Conservation (phyloP, 1,284 basidiomycete species). For the Vanrija sp. region DNA sequence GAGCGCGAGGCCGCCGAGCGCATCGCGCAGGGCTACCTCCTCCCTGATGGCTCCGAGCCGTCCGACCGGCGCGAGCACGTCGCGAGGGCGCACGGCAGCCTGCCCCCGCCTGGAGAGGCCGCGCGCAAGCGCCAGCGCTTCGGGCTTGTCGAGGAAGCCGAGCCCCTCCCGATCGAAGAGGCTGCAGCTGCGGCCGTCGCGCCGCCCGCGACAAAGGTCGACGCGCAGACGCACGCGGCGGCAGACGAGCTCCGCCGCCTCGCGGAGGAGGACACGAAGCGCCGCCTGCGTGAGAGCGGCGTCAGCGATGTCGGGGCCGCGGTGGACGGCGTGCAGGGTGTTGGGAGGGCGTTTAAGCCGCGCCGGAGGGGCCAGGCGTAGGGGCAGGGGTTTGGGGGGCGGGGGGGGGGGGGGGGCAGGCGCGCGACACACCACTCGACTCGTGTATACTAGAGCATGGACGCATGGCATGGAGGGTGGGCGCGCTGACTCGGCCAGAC, state of each 20-base stretch:
- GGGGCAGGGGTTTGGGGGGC: too few species aligned
- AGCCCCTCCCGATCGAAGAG: neutral
- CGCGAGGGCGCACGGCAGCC: neutral
- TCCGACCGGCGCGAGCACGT: neutral
- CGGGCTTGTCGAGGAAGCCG: neutral
- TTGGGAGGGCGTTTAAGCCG: slow-evolving; percentile 7
- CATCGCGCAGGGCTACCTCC: slow-evolving; percentile 42
- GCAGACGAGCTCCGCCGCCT: slow-evolving; percentile 34
- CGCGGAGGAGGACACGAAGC: slow-evolving; percentile 40
- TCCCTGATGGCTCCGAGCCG: slow-evolving; percentile 21
- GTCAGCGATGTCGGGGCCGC: slow-evolving; percentile 5
- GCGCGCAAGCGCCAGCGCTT: neutral
- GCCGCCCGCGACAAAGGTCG: slow-evolving; percentile 28
- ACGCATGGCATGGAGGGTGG: too few species aligned
- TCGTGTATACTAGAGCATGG: too few species aligned
- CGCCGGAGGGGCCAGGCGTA: neutral
- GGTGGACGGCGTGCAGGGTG: slow-evolving; percentile 2
- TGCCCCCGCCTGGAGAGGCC: neutral
- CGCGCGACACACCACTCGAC: too few species aligned
- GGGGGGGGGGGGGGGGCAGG: too few species aligned
- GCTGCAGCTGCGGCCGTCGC: slow-evolving; percentile 8
- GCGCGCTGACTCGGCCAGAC: too few species aligned
- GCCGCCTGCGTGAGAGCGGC: slow-evolving; percentile 33
- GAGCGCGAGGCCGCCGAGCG: slow-evolving; percentile 36
- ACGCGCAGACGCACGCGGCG: slow-evolving; percentile 20